Conservation (phyloP, 768 basidiomycete species). For the Lanmaoa pseudosensibilis region DNA sequence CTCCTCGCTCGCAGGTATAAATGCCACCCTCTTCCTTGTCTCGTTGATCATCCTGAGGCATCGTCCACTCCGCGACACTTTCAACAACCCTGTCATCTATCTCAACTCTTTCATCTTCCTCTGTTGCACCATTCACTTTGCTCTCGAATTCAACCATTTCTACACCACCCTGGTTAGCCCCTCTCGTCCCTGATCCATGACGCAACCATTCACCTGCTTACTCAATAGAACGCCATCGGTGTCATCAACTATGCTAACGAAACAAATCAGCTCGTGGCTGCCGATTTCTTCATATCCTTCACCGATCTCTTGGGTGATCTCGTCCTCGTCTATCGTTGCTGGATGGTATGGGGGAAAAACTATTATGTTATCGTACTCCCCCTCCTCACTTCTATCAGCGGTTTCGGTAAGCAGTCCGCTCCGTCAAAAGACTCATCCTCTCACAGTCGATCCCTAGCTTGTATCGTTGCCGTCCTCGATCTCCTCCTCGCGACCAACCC, state of each 20-base stretch:
- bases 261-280: constrained; percentile 31
- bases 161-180: constrained; percentile 32
- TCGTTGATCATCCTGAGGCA: constrained; percentile 27
- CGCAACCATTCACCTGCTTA: not conserved
- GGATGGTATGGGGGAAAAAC: constrained; percentile 39
- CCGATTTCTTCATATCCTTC: constrained; percentile 38
- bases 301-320: constrained; percentile 38
- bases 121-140: constrained; percentile 34
- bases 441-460: constrained; percentile 23
- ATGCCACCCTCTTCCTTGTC: constrained; percentile 30
- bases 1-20: constrained; percentile 9
- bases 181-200: not conserved
- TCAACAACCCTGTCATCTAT: constrained; percentile 29
- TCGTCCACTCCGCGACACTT: constrained; percentile 2
- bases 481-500: constrained; percentile 32
- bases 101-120: constrained; percentile 34
- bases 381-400: constrained; percentile 32
- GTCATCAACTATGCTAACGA: constrained; percentile 32
- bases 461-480: constrained; percentile 29
- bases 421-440: not conserved
- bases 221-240: constrained; percentile 24
- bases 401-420: constrained; percentile 32
- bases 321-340: constrained; percentile 43
- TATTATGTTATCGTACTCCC: constrained; percentile 37
- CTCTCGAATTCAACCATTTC: constrained; percentile 39